Evolutionary conservation across 306 rosid genomes (phyloP).

Genomic region (Cucurbita maxima): DNA sequence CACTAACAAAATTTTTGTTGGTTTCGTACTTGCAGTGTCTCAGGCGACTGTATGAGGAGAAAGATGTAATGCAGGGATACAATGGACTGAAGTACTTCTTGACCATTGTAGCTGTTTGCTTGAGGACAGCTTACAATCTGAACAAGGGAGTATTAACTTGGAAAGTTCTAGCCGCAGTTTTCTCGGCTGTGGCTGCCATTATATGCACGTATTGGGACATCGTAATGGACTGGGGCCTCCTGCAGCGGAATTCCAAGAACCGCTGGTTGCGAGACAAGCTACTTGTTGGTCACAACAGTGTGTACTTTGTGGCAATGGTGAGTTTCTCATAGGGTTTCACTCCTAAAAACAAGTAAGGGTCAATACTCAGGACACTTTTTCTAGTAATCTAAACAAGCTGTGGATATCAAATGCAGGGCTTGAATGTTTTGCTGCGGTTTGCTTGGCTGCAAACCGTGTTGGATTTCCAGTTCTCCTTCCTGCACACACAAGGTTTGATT

Average conservation of each 20-base stretch:
- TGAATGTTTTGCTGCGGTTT: constrained; percentile 57
- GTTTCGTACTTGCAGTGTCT: constrained; percentile 25
- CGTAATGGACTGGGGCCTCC: constrained; percentile 59
- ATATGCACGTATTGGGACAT: constrained; percentile 55
- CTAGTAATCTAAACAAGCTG: background rate
- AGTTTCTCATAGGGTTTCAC: constrained; percentile 1
- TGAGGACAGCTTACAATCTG: constrained; percentile 32
- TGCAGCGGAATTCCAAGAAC: constrained; percentile 39
- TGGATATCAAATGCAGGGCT: constrained; percentile 22
- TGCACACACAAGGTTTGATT: constrained; percentile 31
- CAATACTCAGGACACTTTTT: background rate
- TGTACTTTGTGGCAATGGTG: constrained; percentile 50
- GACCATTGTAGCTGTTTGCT: constrained; percentile 43
- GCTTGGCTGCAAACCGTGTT: constrained; percentile 56
- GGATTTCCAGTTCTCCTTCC: constrained; percentile 17
- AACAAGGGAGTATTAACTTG: constrained; percentile 12
- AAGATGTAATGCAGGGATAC: constrained; percentile 48
- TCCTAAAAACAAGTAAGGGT: background rate
- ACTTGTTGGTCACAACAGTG: constrained; percentile 26
- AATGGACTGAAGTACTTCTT: constrained; percentile 43
- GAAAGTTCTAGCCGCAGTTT: constrained; percentile 26
- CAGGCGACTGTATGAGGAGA: constrained; percentile 44
- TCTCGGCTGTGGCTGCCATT: constrained; percentile 37
- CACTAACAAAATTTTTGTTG: background rate
- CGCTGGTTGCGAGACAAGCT: constrained; percentile 66